phyloP scores from a whole-genome alignment of 495 filamentous ascomycete genomes.

The Aeminium ludgeri region DNA sequence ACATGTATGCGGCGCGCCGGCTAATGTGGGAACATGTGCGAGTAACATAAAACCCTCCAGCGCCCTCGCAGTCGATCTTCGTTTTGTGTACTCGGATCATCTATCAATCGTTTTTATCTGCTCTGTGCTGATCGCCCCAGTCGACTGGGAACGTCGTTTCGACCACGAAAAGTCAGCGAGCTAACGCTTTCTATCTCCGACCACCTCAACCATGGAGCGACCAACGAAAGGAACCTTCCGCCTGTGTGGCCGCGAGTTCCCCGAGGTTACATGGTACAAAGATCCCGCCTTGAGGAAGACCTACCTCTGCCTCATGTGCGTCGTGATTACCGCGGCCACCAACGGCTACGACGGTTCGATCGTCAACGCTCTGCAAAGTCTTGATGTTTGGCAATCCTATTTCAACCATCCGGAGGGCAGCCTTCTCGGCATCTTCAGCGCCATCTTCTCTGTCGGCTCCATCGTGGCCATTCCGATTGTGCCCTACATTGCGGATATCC shows the following conservation, averaged over 20 bases:
- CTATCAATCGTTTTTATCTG: no score
- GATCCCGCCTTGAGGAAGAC: conserved; percentile 43
- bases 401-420: conserved; percentile 19
- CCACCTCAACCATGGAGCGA: conserved; percentile 5
- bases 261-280: conserved; percentile 37
- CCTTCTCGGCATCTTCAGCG: conserved; percentile 30
- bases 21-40: no score
- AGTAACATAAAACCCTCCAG: no score
- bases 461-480: conserved; percentile 51
- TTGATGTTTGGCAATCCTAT: conserved; percentile 15
- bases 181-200: background rate
- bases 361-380: conserved; percentile 19
- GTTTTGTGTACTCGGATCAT: no score
- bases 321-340: conserved; percentile 46
- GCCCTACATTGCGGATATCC: conserved; percentile 48
- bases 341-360: conserved; percentile 46
- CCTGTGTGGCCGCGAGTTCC: conserved; percentile 17
- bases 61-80: no score
- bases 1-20: no score
- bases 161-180: no score
- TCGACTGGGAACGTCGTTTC: background rate
- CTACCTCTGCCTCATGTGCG: conserved; percentile 36
- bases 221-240: conserved; percentile 16
- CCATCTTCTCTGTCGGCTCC: conserved; percentile 56
- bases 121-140: no score